phyloP scores from a whole-genome alignment of 768 basidiomycete species.

The Boletales sp. region DNA sequence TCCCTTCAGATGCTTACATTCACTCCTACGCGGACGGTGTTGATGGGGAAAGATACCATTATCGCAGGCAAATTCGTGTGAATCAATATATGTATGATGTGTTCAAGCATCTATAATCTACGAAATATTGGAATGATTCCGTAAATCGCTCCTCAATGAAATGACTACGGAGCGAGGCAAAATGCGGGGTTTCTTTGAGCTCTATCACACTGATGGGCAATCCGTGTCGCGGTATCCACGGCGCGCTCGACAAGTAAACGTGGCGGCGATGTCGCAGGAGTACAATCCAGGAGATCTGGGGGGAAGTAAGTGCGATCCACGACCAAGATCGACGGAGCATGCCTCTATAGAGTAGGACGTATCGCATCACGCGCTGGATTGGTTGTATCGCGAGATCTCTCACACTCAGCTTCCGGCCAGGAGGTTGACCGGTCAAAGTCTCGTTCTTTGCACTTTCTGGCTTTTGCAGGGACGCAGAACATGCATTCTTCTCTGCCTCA shows the following conservation, averaged over 20 bases:
- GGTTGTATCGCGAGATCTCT: conserved; percentile 64
- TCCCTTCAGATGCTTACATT: conserved; percentile 22
- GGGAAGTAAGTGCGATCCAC: conserved; percentile 1
- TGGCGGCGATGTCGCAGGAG: conserved; percentile 46
- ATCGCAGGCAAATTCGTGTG: conserved; percentile 25
- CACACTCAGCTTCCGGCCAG: conserved; percentile 30
- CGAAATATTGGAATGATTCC: conserved; percentile 3
- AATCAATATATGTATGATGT: neutral
- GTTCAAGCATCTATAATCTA: neutral
- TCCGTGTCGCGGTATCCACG: conserved; percentile 51
- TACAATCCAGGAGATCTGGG: conserved; percentile 49
- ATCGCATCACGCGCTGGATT: conserved; percentile 60
- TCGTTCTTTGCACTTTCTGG: neutral
- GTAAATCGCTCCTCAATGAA: neutral
- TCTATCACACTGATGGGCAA: conserved; percentile 57
- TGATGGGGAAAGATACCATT: conserved; percentile 33
- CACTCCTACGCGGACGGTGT: conserved; percentile 23
- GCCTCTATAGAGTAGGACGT: conserved; percentile 61
- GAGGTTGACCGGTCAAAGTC: neutral
- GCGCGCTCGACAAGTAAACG: conserved; percentile 55
- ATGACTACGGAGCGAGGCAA: conserved; percentile 17
- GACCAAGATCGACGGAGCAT: conserved; percentile 11
- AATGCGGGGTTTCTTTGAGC: conserved; percentile 56
- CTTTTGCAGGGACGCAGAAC: neutral
- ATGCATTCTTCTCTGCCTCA: conserved; percentile 4